Conservation (phyloP, 441 rosid genomes). For the Biscutella laevigata region DNA sequence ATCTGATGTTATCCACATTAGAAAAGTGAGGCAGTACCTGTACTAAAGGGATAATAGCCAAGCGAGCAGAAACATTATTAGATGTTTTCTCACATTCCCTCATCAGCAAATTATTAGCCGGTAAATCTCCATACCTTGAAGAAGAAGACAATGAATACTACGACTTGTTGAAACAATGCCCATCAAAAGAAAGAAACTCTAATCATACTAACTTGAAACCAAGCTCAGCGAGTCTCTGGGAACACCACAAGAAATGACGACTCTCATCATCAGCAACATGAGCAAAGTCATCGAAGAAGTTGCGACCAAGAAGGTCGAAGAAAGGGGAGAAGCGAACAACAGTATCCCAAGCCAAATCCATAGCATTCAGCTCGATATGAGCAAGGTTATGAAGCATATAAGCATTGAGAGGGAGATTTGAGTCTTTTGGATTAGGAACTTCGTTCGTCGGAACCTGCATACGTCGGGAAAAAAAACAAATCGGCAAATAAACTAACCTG, state of each 20-base stretch:
- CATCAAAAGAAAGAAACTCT: neutral
- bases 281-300: conserved; percentile 80
- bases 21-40: conserved; percentile 40
- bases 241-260: conserved; percentile 91
- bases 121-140: conserved; percentile 80
- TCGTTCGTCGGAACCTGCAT: conserved; percentile 67
- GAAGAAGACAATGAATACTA: neutral
- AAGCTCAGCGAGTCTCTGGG: conserved; percentile 79
- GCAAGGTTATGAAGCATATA: conserved; percentile 82
- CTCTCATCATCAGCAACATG: conserved; percentile 97
- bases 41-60: conserved; percentile 80
- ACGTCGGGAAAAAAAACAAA: neutral
- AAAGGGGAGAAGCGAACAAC: conserved; percentile 83
- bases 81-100: conserved; percentile 80
- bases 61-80: conserved; percentile 67
- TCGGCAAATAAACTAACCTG: neutral
- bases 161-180: neutral
- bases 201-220: conserved; percentile 53
- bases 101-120: conserved; percentile 86
- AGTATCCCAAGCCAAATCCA: conserved; percentile 96
- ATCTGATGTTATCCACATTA: too few relatives aligned
- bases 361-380: conserved; percentile 89
- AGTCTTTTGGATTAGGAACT: conserved; percentile 60
- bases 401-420: conserved; percentile 77
- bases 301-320: conserved; percentile 42